Conservation (phyloP, 164 flowering plant genomes). For the Piper longum region DNA sequence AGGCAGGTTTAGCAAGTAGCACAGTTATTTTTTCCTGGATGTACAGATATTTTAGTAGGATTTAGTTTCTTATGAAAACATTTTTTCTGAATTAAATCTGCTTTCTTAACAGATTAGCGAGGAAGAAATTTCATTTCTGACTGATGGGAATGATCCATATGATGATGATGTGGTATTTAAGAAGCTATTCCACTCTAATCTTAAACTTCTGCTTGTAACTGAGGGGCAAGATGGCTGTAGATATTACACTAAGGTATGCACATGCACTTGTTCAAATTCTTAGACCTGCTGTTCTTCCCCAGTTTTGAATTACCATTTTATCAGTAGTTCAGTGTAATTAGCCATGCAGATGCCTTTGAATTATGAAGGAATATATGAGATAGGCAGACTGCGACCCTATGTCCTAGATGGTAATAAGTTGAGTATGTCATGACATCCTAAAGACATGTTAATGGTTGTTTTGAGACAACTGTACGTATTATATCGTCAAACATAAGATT, state of each 20-base stretch:
- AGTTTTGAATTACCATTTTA: neutral
- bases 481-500: too few species aligned
- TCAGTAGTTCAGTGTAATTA: neutral
- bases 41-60: too few species aligned
- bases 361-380: too few species aligned
- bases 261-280: neutral
- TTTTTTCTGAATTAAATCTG: neutral
- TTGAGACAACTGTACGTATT: too few species aligned
- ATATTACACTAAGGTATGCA: constrained; percentile 56
- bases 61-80: neutral
- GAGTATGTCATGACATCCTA: too few species aligned
- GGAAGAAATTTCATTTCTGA: constrained; percentile 59
- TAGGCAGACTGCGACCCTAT: too few species aligned
- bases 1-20: constrained; percentile 22
- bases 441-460: too few species aligned
- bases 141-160: constrained; percentile 55
- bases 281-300: neutral
- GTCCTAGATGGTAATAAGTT: too few species aligned
- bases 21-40: too few species aligned
- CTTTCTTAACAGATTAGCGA: constrained; percentile 41
- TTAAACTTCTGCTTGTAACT: constrained; percentile 57
- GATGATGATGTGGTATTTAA: constrained; percentile 56
- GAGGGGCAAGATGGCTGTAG: constrained; percentile 67
- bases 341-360: too few species aligned
- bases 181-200: constrained; percentile 57